Base-by-base conservation (phyloP, 2,329 filamentous ascomycete species). In the Metarhizium brunneum region DNA sequence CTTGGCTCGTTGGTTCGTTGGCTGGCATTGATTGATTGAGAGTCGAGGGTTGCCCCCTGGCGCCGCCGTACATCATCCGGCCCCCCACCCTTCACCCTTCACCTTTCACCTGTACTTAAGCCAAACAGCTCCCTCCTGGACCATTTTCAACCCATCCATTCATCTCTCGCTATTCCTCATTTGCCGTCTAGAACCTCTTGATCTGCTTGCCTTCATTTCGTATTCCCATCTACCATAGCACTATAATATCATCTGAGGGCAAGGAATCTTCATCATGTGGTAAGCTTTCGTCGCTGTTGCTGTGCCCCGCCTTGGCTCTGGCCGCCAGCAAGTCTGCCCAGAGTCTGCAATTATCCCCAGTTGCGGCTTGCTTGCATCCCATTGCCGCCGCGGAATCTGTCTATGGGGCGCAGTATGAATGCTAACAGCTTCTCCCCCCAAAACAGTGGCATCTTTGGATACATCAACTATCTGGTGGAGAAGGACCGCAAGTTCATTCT, bases 391-490 rank as follows among this genome's bases (percentile, higher is more conserved):
- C 3, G 14, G 14, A 40, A 40, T 11, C 38, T 16, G 11, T 40
- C 38, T n/a, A 40, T 40, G 5, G 38, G 38, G 5, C 10, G 38
- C 62, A 64, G 62, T 64, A 62, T 35, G 52, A 40, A 56, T 43
- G 62, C 68, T 70, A 61, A 71, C 60, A 51, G 49, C 59, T 58
- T 49, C 45, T 56, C 59, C 52, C 59, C 57, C 58, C 6, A 14
- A 25, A 57, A 58, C 62, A 92, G 89, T 86, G 90, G 90, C 74
- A 95, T 94, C 76, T 95, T 97, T 79, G 92, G 92, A 68, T 97
- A 97, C 82, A 90, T 97, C 80, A 97, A 97, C 81, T 97, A 97
- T 78, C 80, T 97, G 73, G 91, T 97, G 72, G 94, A 97, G 83
- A 96, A 95, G 84, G 92, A 97, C 79, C 85, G 94, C 73, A 92